These are phyloP conservation scores for Truncatella angustata DNA, from an alignment of 2,329 filamentous ascomycete species.

Conservation along the genomic window DNA sequence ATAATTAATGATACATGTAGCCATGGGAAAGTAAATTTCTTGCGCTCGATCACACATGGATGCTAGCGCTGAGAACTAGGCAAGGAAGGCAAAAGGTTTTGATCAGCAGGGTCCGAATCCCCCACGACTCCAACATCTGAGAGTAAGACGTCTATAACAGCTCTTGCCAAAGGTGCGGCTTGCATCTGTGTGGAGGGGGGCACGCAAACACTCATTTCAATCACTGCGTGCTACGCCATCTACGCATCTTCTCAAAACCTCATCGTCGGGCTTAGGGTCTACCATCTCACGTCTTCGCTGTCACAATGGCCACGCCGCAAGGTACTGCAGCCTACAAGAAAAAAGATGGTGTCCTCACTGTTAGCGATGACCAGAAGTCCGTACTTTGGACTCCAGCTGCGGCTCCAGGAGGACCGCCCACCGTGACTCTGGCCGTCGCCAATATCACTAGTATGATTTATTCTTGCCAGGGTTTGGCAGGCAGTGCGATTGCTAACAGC, in stretches of 20 bases:
- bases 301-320: slow-evolving; percentile 56
- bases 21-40: too few species aligned
- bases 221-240: too few species aligned
- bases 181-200: too few species aligned
- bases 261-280: too few species aligned
- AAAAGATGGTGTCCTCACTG: slow-evolving; percentile 80
- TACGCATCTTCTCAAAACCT: too few species aligned
- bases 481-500: slow-evolving; percentile 13
- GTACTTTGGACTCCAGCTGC: slow-evolving; percentile 79
- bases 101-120: background rate
- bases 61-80: too few species aligned
- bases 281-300: too few species aligned
- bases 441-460: slow-evolving; percentile 74
- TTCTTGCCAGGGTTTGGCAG: background rate
- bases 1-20: too few species aligned
- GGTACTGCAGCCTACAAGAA: slow-evolving; percentile 86
- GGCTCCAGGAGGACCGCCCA: slow-evolving; percentile 57
- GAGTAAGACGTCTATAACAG: background rate
- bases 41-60: too few species aligned
- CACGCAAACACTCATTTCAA: too few species aligned
- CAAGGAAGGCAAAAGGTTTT: too few species aligned
- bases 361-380: slow-evolving; percentile 69
- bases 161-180: background rate
- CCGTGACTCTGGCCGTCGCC: slow-evolving; percentile 67
- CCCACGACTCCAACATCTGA: background rate